Conservation (phyloP, 2,329 filamentous ascomycete genomes). For the Pestalotiopsis sp. region DNA sequence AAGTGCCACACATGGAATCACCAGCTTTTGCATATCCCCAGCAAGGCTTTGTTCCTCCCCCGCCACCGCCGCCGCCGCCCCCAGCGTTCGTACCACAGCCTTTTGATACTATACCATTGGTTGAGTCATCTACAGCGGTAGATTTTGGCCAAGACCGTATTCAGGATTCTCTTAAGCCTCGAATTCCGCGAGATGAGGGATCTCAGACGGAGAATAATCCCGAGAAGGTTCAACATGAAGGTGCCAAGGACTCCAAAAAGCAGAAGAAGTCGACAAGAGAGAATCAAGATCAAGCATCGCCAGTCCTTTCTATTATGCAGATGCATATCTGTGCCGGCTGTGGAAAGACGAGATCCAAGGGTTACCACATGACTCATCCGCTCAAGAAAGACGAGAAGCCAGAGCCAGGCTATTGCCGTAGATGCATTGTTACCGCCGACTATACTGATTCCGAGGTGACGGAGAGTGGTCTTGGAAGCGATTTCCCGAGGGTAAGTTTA, state of each 20-base stretch:
- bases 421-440: slow-evolving; percentile 14
- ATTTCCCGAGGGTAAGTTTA: not conserved
- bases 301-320: not conserved
- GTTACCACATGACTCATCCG: slow-evolving; percentile 18
- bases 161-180: slow-evolving; percentile 5
- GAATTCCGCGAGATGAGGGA: not conserved
- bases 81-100: not conserved
- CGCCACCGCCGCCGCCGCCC: not conserved
- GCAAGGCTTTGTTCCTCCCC: not conserved
- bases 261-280: not conserved
- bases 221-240: not conserved
- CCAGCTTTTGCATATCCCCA: not conserved
- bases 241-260: not conserved
- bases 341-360: slow-evolving; percentile 16
- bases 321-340: slow-evolving; percentile 18
- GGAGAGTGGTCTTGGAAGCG: not conserved
- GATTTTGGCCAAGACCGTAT: not conserved
- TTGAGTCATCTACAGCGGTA: not conserved
- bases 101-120: not conserved
- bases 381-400: slow-evolving; percentile 12
- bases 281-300: not conserved
- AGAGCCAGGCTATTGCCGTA: slow-evolving; percentile 14
- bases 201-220: not conserved
- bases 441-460: slow-evolving; percentile 18
- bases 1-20: not conserved